These are phyloP conservation scores for Xylariaceae sp. DNA, from an alignment of 2,329 filamentous ascomycete species.

Conservation along the genomic window DNA sequence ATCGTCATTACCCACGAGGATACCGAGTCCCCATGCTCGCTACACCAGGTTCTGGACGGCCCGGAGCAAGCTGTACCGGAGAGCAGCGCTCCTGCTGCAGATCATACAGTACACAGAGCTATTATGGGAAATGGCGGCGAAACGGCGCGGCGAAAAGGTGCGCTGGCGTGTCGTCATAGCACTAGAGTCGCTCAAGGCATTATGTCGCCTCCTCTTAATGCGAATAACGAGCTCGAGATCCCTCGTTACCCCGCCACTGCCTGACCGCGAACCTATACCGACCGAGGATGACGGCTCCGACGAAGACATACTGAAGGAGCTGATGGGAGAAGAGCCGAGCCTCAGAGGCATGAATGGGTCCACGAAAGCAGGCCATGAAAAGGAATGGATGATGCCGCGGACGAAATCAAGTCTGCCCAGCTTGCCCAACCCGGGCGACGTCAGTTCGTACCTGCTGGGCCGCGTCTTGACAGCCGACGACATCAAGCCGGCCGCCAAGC, in stretches of 20 bases:
- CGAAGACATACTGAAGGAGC: constrained; percentile 34
- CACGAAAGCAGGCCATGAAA: constrained; percentile 47
- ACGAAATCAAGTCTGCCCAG: constrained; percentile 82
- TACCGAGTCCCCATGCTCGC: constrained; percentile 54
- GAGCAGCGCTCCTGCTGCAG: constrained; percentile 76
- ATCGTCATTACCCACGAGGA: constrained; percentile 47
- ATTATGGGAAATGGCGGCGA: constrained; percentile 95
- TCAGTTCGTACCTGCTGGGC: constrained; percentile 79
- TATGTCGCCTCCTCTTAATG: constrained; percentile 75
- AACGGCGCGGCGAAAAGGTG: constrained; percentile 72
- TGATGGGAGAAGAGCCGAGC: constrained; percentile 34
- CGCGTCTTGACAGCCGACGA: constrained; percentile 94
- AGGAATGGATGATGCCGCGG: constrained; percentile 87
- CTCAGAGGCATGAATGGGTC: constrained; percentile 38
- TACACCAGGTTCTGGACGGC: constrained; percentile 64
- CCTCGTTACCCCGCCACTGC: constrained; percentile 75
- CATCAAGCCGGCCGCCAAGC: constrained; percentile 82
- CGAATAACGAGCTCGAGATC: constrained; percentile 78
- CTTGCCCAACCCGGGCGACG: constrained; percentile 74
- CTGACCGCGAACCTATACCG: constrained; percentile 75
- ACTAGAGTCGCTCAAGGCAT: constrained; percentile 78
- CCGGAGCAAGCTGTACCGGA: constrained; percentile 65
- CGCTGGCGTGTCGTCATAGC: constrained; percentile 85
- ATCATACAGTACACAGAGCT: constrained; percentile 93
- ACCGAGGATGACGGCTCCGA: constrained; percentile 48